phyloP scores from a whole-genome alignment of 441 rosid species.

The Geranium incanum region DNA sequence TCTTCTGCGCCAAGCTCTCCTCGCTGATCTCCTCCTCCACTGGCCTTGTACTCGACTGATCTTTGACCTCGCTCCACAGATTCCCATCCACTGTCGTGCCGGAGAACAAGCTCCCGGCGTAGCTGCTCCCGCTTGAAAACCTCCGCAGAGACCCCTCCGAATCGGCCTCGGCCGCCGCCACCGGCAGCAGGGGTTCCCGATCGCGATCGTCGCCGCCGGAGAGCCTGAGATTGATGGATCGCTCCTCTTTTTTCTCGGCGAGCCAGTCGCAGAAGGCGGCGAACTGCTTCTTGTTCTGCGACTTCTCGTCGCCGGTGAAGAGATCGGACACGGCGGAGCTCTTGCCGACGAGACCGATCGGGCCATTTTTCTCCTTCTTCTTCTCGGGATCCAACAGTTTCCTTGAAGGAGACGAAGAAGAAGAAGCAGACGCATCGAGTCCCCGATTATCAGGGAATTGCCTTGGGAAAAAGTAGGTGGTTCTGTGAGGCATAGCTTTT shows the following conservation, averaged over 20 bases:
- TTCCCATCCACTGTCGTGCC: constrained; percentile 60
- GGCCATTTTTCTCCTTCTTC: constrained; percentile 38
- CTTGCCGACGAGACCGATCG: constrained; percentile 14
- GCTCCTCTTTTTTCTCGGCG: constrained; percentile 45
- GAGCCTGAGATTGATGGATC: constrained; percentile 38
- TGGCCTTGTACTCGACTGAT: constrained; percentile 31
- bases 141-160: constrained; percentile 66
- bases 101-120: constrained; percentile 73
- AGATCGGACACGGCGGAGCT: constrained; percentile 41
- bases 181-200: constrained; percentile 38
- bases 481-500: constrained; percentile 77
- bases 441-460: constrained; percentile 81
- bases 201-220: constrained; percentile 37
- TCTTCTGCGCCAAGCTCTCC: constrained; percentile 33
- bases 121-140: constrained; percentile 81
- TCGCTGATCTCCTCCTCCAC: constrained; percentile 24
- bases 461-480: constrained; percentile 96
- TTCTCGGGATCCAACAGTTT: constrained; percentile 48
- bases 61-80: constrained; percentile 47
- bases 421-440: constrained; percentile 34
- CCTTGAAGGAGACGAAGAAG: constrained; percentile 10
- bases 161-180: constrained; percentile 32
- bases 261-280: constrained; percentile 65
- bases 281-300: constrained; percentile 48
- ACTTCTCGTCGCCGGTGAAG: constrained; percentile 40